Base-by-base conservation (phyloP, 176 grass and related monocot species). In the Phyllostachys edulis region DNA sequence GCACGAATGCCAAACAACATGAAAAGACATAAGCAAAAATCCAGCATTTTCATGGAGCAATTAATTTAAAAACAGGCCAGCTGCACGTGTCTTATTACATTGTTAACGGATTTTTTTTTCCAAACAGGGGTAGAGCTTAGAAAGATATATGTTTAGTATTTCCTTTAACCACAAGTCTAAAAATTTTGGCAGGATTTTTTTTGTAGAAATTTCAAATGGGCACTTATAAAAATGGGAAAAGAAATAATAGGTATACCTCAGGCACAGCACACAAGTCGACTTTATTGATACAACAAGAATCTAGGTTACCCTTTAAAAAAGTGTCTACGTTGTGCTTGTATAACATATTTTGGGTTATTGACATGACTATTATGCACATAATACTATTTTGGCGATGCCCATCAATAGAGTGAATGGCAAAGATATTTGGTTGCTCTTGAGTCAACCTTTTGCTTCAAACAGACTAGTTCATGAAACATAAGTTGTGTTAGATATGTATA, bases 51-150 rank as follows among this genome's bases (percentile, higher is more conserved):
- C n/a, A 21, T 36, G 21, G 16, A 76, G 5, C 14, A 76, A 27
- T 46, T 76, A 67, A 59, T 70, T 29, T 75, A 81, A 21, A 75
- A 81, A 65, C 29, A 86, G 3, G n/a, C 41, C 27, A 49, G 50
- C 52, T 71, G 39, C 12, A 65, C 52, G 65, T 40, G 44, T 26
- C 51, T 61, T 50, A 71, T 40, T 36, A n/a, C 61, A 36, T n/a
- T 65, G 76, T 26, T 64, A 47, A 78, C 2, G 9, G 44, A 27
- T 21, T 18, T 14, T 34, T 63, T 63, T 16, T 78, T 21, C 29
- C 7, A 63, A 6, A 29, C 6, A 63, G 49, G 9, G 18, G 16
- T 79, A 41, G 27, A 18, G 63, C 23, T 45, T 23, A 63, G 39
- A 78, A 78, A 47, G 23, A 78, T 78, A 77, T 46, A 79, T 79